Base-by-base conservation (phyloP, 768 basidiomycete species). In the Hericium coralloides region DNA sequence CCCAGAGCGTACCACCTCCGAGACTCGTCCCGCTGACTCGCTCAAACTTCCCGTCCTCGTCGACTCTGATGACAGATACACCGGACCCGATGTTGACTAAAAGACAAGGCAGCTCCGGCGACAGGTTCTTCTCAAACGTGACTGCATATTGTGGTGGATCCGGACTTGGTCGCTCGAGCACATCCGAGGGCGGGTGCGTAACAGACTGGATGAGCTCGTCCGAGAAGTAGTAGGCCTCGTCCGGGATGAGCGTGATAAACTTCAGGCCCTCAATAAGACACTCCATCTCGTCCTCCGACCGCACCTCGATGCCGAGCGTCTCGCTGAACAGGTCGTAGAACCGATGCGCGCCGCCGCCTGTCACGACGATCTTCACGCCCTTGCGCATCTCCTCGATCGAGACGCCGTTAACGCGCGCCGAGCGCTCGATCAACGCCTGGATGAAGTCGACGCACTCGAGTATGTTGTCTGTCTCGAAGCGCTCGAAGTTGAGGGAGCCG, bases 21-120 rank as follows among this genome's bases (percentile, higher is more conserved):
- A 99, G 72, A 74, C 92, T 95, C 51, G 97, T 99, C 25, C 97
- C 97, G 63, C 91, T 94, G 49, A 99, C 89, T 65, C 97, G 88
- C 76, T 99, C 97, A 68, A 90, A 98, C 59, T 78, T 84, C 10
- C 95, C 97, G 68, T 97, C 92, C 61, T 89, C 92, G 65, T 98
- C 94, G 1, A 98, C 91, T 72, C 90, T 94, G 77, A 99, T 93
- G 66, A 99, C 89, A 43, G 92, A 95, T 23, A 99, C 97, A 48
- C 97, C 97, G 38, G 91, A 94, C 12, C 97, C 97, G 59, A 99
- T 98, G 72, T 99, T 99, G 62, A 98, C 97, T 47, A 99, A 81
- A 66, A 99, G 69, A 69, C 95, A 99, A 1, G 97, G 97, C 57
- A 98, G 79, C 65, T 97, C 93, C 1, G 94, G 88, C 37, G 84